Conservation (phyloP, 176 grass and related monocot genomes). For the Coix lacrymajobi region DNA sequence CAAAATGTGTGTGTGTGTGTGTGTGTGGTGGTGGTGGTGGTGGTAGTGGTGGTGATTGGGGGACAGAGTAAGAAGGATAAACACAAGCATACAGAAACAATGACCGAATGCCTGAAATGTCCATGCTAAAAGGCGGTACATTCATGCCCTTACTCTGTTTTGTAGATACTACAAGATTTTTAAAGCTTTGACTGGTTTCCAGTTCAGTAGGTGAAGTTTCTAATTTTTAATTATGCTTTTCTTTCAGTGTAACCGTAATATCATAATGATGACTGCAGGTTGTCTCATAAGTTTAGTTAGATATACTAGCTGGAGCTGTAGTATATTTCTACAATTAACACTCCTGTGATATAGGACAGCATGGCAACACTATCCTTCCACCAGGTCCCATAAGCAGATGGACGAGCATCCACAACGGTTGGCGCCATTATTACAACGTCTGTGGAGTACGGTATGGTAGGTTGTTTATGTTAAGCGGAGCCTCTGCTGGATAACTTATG, state of each 20-base stretch:
- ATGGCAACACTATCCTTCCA: constrained; percentile 39
- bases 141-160: constrained; percentile 23
- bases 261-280: constrained; percentile 13
- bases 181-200: constrained; percentile 10
- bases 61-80: neutral
- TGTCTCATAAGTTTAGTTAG: neutral
- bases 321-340: constrained; percentile 40
- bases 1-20: neutral
- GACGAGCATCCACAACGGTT: constrained; percentile 36
- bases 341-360: constrained; percentile 48
- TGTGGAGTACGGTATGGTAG: constrained; percentile 63
- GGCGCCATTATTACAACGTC: constrained; percentile 32
- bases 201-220: constrained; percentile 31
- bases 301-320: constrained; percentile 21
- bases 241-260: constrained; percentile 6
- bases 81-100: neutral
- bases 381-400: constrained; percentile 41
- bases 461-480: constrained; percentile 36
- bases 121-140: neutral
- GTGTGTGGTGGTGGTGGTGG: neutral
- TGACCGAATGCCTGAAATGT: neutral
- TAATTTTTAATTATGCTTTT: neutral
- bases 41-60: neutral
- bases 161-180: constrained; percentile 25
- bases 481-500: constrained; percentile 37